Percentiles rank a stretch among this genome's conserved stretches.
Conservation (phyloP, 306 rosid genomes). For the Lupinus albus region DNA sequence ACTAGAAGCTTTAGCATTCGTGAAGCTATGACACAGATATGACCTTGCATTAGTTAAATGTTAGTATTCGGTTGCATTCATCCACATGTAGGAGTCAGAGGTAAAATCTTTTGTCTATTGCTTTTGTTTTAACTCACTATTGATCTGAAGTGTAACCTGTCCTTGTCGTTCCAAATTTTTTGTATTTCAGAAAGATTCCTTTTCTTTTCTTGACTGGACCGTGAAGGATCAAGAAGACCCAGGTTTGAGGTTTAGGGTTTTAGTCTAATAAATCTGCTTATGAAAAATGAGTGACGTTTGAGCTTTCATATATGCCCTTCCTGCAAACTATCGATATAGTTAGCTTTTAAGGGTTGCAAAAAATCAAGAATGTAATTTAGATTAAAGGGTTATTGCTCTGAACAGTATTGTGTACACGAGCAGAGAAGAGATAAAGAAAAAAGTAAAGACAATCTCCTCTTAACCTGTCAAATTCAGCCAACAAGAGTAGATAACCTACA, state of each 20-base stretch:
- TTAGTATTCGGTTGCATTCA: background rate
- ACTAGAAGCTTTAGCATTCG: background rate
- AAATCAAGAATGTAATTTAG: background rate
- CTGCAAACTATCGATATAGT: background rate
- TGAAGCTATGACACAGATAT: background rate
- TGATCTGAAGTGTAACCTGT: background rate
- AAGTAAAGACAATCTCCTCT: background rate
- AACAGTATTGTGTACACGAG: background rate
- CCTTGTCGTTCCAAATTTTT: background rate
- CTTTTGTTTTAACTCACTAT: constrained; percentile 7
- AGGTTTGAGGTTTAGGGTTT: background rate
- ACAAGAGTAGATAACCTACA: background rate
- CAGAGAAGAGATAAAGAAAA: background rate
- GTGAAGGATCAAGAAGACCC: background rate
- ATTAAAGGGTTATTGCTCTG: background rate
- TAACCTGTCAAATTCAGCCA: background rate
- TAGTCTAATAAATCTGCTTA: background rate
- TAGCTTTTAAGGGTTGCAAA: background rate
- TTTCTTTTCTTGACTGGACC: background rate
- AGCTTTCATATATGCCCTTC: background rate
- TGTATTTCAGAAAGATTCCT: background rate
- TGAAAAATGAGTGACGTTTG: background rate
- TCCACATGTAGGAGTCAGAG: background rate
- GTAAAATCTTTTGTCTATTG: background rate
- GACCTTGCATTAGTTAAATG: background rate